Percentiles rank a stretch among this genome's conserved stretches.
These are phyloP conservation scores for Yamadazyma taylorii DNA, from an alignment of 1,139 yeast species.

Conservation along the genomic window DNA sequence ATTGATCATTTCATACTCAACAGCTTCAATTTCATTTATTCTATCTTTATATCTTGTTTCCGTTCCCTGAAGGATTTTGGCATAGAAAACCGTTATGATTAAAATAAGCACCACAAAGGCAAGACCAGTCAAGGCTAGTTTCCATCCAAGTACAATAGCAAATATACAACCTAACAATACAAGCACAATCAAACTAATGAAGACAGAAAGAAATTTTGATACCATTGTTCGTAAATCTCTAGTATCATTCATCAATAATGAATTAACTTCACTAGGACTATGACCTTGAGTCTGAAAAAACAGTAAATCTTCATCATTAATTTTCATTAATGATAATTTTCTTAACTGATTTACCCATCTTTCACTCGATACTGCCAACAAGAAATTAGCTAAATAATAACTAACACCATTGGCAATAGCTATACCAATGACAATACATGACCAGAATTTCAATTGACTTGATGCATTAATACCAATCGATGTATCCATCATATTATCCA, in stretches of 20 bases:
- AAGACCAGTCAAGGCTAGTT: conserved; percentile 74
- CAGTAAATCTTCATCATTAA: conserved; percentile 53
- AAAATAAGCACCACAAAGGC: conserved; percentile 68
- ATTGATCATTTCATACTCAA: conserved; percentile 55
- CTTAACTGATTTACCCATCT: conserved; percentile 63
- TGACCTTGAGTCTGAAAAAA: conserved; percentile 49
- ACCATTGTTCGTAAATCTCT: conserved; percentile 71
- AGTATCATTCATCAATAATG: conserved; percentile 75
- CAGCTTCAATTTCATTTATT: conserved; percentile 53
- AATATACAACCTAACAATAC: conserved; percentile 65
- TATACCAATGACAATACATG: conserved; percentile 58
- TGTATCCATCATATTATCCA: conserved; percentile 53
- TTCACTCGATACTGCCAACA: conserved; percentile 64
- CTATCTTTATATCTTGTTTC: conserved; percentile 63
- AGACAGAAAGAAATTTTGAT: conserved; percentile 58
- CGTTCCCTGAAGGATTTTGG: conserved; percentile 47
- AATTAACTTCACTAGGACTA: conserved; percentile 58
- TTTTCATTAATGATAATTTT: conserved; percentile 42
- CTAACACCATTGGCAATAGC: conserved; percentile 62
- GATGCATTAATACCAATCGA: conserved; percentile 27
- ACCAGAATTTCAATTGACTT: conserved; percentile 56
- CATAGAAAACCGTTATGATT: conserved; percentile 51
- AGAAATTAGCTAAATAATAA: conserved; percentile 49
- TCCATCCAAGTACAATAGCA: conserved; percentile 87
- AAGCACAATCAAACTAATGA: conserved; percentile 53